Percentiles rank a stretch among this genome's conserved stretches.
These are phyloP conservation scores for Helenozyma rhizophorensis DNA, from an alignment of 805 yeast species.

Conservation along the genomic window DNA sequence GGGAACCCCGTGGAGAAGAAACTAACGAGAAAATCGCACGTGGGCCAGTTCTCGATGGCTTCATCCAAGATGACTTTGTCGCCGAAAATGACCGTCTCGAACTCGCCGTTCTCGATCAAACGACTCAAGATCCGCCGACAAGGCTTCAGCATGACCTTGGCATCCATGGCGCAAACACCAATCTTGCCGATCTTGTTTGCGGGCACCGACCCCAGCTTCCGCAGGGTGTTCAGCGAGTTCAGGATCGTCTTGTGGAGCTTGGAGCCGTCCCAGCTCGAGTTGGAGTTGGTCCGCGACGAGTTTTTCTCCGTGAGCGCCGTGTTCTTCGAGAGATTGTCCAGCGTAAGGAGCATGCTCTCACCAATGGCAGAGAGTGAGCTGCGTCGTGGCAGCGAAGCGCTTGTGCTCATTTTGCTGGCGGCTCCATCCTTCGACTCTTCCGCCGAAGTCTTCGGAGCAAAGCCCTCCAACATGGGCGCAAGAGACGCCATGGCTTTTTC, in stretches of 20 bases:
- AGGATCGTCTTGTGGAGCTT: constrained; percentile 34
- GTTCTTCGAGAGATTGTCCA: constrained; percentile 16
- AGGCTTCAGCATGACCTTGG: constrained; percentile 92
- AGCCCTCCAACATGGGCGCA: constrained; percentile 73
- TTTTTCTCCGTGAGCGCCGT: constrained; percentile 13
- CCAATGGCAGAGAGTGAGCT: constrained; percentile 15
- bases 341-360: constrained; percentile 13
- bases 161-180: constrained; percentile 99
- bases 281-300: constrained; percentile 20
- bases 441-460: constrained; percentile 66
- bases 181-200: constrained; percentile 77
- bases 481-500: constrained; percentile 70
- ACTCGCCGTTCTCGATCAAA: constrained; percentile 87
- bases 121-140: constrained; percentile 87
- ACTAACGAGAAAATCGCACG: constrained; percentile 90
- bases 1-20: constrained; percentile 98
- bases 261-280: constrained; percentile 15
- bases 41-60: constrained; percentile 95
- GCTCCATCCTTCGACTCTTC: constrained; percentile 26
- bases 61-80: constrained; percentile 96
- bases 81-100: constrained; percentile 94
- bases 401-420: constrained; percentile 10
- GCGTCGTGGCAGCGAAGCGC: constrained; percentile 12
- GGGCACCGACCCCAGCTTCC: constrained; percentile 24
- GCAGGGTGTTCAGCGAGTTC: constrained; percentile 30